Evolutionary conservation across 371 early-diverging fungal genomes (phyloP), one percentile per base, ranked within the genome.

Genomic region (Conidiobolus incongruus): DNA sequence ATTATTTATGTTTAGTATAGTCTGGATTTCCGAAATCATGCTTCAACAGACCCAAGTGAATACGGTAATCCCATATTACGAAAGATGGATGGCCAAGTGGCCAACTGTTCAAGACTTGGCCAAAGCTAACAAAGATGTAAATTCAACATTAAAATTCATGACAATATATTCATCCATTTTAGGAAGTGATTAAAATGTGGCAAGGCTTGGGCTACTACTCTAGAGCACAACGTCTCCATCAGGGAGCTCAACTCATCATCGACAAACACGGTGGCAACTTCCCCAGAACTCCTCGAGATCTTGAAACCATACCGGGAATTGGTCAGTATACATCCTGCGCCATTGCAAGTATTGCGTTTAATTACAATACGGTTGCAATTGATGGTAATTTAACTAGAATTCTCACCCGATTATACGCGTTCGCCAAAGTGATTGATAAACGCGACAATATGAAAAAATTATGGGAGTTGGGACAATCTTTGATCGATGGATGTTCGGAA

Each of bases 11-110:
- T n/a, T n/a, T n/a, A n/a, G n/a, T n/a, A n/a, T n/a, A n/a, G 79
- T 81, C 1, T 82, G 81, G 83, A 74, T 86, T 2, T 69, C 70
- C 17, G 83, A 86, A 49, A 75, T 83, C 24, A 86, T 86, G 87
- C 62, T 78, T 21, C 87, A 86, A 41, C 85, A 72, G 63, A 81
- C 81, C 0, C 77, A 75, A 53, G 78, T 81, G 19, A 72, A 65
- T 1, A 81, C 82, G 0, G 81, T 80, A 5, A 71, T 71, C 17
- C 63, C 60, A 1, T 86, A 78, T 49, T 83, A 72, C 46, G 54
- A 68, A 26, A 62, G 61, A 15, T 85, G 86, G 87, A 75, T 83
- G 68, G 44, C 46, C 5, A 64, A 62, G 6, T 86, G 76, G 61
- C 87, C 87, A 1, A 81, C 84, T 1, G 59, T 86, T 1, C 43